These are phyloP conservation scores for Annulohypoxylon truncatum DNA, from an alignment of 2,329 filamentous ascomycete genomes.

Conservation along the genomic window DNA sequence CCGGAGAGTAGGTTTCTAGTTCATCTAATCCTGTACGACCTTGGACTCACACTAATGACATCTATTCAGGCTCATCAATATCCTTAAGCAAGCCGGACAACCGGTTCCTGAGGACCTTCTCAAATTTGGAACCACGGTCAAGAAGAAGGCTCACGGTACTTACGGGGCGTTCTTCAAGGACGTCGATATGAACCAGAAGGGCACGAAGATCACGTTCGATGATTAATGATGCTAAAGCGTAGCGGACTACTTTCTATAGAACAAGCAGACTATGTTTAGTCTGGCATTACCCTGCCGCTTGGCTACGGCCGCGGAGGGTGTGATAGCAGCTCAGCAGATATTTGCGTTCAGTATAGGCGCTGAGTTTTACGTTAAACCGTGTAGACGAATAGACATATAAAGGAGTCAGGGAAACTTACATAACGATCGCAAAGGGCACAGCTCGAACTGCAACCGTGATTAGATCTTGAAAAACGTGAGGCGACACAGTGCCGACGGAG, in stretches of 20 bases:
- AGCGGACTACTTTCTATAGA: constrained; percentile 21
- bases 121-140: constrained; percentile 97
- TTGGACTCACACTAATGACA: constrained; percentile 27
- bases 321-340: constrained; percentile 65
- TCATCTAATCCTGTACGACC: not conserved
- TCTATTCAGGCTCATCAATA: constrained; percentile 80
- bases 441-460: constrained; percentile 63
- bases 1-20: constrained; percentile 76
- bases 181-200: constrained; percentile 82
- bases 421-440: constrained; percentile 62
- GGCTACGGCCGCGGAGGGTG: constrained; percentile 53
- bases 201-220: constrained; percentile 94
- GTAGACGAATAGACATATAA: constrained; percentile 35
- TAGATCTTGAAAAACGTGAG: constrained; percentile 54
- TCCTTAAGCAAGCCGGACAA: constrained; percentile 93
- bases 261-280: constrained; percentile 13
- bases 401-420: constrained; percentile 64
- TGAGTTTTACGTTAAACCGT: constrained; percentile 48
- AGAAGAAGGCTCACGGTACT: constrained; percentile 96
- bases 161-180: constrained; percentile 98
- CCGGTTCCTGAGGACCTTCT: constrained; percentile 88
- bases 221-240: constrained; percentile 27
- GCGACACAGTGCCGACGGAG: constrained; percentile 48
- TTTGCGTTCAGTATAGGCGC: constrained; percentile 64
- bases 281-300: constrained; percentile 16